A percentile compares a stretch with the other conserved stretches of the same genome.
These are phyloP conservation scores for Coniochaeta prunicola DNA, from an alignment of 2,329 filamentous ascomycete species.

Conservation along the genomic window DNA sequence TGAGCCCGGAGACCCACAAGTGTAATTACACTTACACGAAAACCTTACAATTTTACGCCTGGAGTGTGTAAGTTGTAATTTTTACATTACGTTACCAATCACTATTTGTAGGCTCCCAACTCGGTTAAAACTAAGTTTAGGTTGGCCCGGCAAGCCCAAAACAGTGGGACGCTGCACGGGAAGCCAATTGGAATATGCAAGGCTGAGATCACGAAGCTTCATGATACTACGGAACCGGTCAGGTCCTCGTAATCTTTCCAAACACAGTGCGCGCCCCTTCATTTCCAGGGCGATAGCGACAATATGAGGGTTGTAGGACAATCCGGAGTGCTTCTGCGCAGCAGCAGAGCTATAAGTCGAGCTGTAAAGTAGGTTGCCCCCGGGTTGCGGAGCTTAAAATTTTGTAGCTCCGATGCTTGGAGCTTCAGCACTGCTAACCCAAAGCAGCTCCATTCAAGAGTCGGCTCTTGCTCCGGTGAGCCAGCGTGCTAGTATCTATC, in stretches of 20 bases:
- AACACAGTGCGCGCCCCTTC: not conserved
- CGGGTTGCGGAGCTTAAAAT: not conserved
- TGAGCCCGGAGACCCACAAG: too few species aligned
- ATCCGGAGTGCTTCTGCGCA: constrained; percentile 12
- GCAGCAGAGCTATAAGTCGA: not conserved
- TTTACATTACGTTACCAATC: too few species aligned
- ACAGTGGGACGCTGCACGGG: too few species aligned
- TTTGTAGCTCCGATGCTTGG: not conserved
- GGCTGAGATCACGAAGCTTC: not conserved
- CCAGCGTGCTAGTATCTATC: not conserved
- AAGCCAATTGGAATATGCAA: too few species aligned
- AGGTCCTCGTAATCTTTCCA: not conserved
- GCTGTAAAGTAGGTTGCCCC: not conserved
- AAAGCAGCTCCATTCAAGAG: not conserved
- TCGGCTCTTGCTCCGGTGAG: not conserved
- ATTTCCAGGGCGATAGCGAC: not conserved
- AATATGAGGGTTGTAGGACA: constrained; percentile 14
- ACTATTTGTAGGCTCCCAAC: too few species aligned
- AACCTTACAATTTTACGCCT: too few species aligned
- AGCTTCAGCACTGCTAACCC: not conserved
- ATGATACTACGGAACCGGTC: not conserved
- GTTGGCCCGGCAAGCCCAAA: too few species aligned
- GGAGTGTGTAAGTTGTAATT: too few species aligned
- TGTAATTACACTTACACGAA: too few species aligned
- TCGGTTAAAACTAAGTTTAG: too few species aligned